These are phyloP conservation scores for Aurifilum marmelostoma DNA, from an alignment of 2,329 filamentous ascomycete genomes.

Conservation along the genomic window DNA sequence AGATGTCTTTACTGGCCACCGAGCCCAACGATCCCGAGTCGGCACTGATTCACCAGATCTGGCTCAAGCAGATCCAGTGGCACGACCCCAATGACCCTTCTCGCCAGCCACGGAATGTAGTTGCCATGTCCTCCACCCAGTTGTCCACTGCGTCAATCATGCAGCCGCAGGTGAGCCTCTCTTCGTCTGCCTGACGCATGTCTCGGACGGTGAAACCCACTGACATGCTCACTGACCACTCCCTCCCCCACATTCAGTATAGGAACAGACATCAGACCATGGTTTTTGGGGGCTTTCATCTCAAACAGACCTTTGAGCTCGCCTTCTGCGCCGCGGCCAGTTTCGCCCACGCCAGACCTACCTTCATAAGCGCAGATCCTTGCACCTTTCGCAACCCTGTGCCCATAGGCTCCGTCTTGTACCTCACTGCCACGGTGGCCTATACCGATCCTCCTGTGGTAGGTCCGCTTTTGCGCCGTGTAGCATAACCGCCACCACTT, in stretches of 20 bases:
- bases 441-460: constrained; percentile 65
- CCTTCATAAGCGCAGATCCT: constrained; percentile 73
- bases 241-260: constrained; percentile 6
- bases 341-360: constrained; percentile 70
- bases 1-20: constrained; percentile 65
- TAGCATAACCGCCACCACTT: too few species aligned
- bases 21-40: constrained; percentile 73
- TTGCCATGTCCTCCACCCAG: constrained; percentile 65
- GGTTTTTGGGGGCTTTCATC: constrained; percentile 77
- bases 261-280: constrained; percentile 66
- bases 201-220: too few species aligned
- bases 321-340: constrained; percentile 75
- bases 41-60: constrained; percentile 73
- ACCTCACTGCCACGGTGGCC: constrained; percentile 71
- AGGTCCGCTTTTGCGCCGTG: neutral
- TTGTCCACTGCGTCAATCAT: constrained; percentile 69
- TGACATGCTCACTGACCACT: neutral
- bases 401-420: constrained; percentile 73
- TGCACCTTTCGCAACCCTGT: constrained; percentile 77
- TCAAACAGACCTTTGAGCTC: constrained; percentile 76
- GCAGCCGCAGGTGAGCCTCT: constrained; percentile 60
- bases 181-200: neutral
- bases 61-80: constrained; percentile 69
- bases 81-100: constrained; percentile 45
- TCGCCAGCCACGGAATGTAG: constrained; percentile 41